These are phyloP conservation scores for Dictyostelium purpureum DNA, from an alignment of 78 protist species.

Conservation along the genomic window DNA sequence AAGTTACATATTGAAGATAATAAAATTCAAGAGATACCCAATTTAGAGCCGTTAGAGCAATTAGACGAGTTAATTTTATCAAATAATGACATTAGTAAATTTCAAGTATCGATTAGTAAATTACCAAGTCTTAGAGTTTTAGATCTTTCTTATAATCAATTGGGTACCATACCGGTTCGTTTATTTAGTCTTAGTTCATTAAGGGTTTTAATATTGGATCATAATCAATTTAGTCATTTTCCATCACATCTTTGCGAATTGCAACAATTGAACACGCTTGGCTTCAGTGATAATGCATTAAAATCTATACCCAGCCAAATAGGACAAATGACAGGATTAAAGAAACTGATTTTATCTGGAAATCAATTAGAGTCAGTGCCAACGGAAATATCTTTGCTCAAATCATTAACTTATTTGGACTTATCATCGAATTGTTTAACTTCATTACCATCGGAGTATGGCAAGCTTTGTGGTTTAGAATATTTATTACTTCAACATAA, in stretches of 20 bases:
- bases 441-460: slow-evolving; percentile 7
- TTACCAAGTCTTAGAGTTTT: neutral
- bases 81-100: slow-evolving; percentile 30
- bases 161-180: slow-evolving; percentile 70
- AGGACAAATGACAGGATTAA: slow-evolving; percentile 13
- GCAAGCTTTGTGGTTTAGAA: neutral
- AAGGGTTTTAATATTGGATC: slow-evolving; percentile 9
- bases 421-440: slow-evolving; percentile 17
- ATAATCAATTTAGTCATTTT: slow-evolving; percentile 24
- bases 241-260: slow-evolving; percentile 76
- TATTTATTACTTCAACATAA: slow-evolving; percentile 46
- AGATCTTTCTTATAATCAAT: slow-evolving; percentile 43
- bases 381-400: neutral
- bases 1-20: slow-evolving; percentile 47
- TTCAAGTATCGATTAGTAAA: slow-evolving; percentile 65
- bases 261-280: neutral
- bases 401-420: slow-evolving; percentile 16
- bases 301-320: slow-evolving; percentile 31
- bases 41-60: slow-evolving; percentile 12
- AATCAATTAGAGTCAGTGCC: slow-evolving; percentile 42
- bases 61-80: slow-evolving; percentile 37
- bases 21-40: slow-evolving; percentile 49
- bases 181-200: slow-evolving; percentile 32
- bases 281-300: slow-evolving; percentile 33
- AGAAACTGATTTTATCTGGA: slow-evolving; percentile 25